Evolutionary conservation across 2,329 filamentous ascomycete genomes (phyloP), one percentile per base, ranked within the genome.

Genomic region (Epichloe bromicola): DNA sequence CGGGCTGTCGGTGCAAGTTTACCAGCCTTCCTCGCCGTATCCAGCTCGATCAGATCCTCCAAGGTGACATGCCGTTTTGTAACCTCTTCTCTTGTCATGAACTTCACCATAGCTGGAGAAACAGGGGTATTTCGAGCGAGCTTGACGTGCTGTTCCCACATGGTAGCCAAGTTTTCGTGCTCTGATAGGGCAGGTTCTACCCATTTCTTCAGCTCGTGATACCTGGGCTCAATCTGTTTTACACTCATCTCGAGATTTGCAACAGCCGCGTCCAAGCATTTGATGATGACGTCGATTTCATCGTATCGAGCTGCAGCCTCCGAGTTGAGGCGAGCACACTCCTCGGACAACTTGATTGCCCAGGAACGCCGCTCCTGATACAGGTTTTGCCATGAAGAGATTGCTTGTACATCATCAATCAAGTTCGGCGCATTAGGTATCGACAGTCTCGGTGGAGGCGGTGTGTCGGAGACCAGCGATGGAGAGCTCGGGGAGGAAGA

Each of bases 371-470:
- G 83, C 53, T 83, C 78, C 65, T 83, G 85, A 72, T 93, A 96
- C 20, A 97, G 74, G 43, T 83, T 80, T 64, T 88, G 86, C 91
- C 93, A 98, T 79, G 89, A 84, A 60, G 83, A 76, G 51, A 96
- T 74, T 55, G 89, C 84, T 54, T 85, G 87, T 55, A 88, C 83
- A 61, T 90, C 82, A 42, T 83, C 75, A 58, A 95, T 85, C 41
- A 82, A 85, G 65, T 95, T 89, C n/a, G 93, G 93, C 33, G 88
- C 82, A 52, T 74, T 73, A 55, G 83, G 79, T 42, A 78, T 67
- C 50, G 74, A 72, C 73, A 68, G 85, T 57, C 70, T 75, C 53
- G 71, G 73, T 37, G 76, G 79, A 36, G 72, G 61, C 44, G 76
- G 71, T 54, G 73, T 60, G 51, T 80, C 74, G 60, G 70, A 68